A percentile compares a stretch with the other conserved stretches of the same genome.
phyloP scores from a whole-genome alignment of 257 asterid genomes.

The Fraxinus excelsior region DNA sequence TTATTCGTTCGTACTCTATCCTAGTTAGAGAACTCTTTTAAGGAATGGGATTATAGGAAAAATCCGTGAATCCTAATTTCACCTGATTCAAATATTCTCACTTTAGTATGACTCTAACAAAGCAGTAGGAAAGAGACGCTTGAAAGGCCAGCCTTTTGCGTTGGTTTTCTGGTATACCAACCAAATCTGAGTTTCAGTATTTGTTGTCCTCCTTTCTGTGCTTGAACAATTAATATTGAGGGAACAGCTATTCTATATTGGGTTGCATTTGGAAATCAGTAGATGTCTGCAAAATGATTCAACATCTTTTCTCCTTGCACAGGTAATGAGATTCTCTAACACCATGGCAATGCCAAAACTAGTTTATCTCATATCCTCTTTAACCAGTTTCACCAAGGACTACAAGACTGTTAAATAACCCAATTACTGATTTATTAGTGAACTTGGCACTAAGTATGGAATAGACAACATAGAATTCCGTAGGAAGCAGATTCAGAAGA shows the following conservation, averaged over 20 bases:
- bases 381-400: background rate
- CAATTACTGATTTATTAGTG: background rate
- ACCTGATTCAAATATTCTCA: no score
- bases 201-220: background rate
- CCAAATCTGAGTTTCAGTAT: background rate
- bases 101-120: background rate
- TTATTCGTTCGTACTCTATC: background rate
- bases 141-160: background rate
- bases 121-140: background rate
- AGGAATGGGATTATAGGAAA: background rate
- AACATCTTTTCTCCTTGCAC: background rate
- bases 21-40: background rate
- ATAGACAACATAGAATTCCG: background rate
- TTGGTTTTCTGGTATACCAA: background rate
- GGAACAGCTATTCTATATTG: background rate
- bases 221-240: background rate
- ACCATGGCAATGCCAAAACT: background rate
- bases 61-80: no score
- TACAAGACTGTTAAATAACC: background rate
- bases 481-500: background rate
- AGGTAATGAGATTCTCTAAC: background rate
- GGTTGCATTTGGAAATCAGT: background rate
- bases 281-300: background rate
- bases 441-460: background rate
- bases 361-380: background rate